These are phyloP conservation scores for Basipetospora sp. DNA, from an alignment of 2,329 filamentous ascomycete genomes.

Conservation along the genomic window DNA sequence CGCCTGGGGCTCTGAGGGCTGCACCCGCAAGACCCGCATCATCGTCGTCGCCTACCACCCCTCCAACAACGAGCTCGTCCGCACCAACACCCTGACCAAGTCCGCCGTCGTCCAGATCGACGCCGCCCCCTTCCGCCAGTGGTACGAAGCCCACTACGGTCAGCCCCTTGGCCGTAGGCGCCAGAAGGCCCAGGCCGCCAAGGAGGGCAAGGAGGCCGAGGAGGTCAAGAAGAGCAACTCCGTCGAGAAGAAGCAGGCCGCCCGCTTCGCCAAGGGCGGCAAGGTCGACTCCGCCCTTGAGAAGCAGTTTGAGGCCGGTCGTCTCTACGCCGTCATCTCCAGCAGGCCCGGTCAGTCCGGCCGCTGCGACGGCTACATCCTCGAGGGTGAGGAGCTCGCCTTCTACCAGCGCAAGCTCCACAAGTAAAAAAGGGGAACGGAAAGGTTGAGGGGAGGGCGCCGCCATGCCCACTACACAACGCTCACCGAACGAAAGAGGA, in stretches of 20 bases:
- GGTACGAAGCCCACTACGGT: constrained; percentile 99
- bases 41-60: constrained; percentile 98
- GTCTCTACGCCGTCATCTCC: constrained; percentile 83
- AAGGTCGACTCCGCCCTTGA: constrained; percentile 89
- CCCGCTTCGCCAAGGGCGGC: constrained; percentile 64
- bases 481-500: too few relatives aligned
- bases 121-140: constrained; percentile 96
- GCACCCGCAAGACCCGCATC: constrained; percentile 97
- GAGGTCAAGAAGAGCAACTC: constrained; percentile 87
- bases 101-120: constrained; percentile 97
- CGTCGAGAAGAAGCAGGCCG: constrained; percentile 92
- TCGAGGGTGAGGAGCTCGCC: constrained; percentile 97
- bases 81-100: constrained; percentile 99
- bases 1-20: constrained; percentile 95
- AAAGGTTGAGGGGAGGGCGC: too few relatives aligned
- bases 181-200: constrained; percentile 59
- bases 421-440: constrained; percentile 54
- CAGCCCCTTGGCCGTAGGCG: constrained; percentile 74
- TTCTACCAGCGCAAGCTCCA: constrained; percentile 99
- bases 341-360: constrained; percentile 94
- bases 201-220: constrained; percentile 40
- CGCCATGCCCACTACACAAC: too few relatives aligned
- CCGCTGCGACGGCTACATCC: constrained; percentile 89
- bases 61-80: constrained; percentile 99
- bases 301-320: constrained; percentile 99